phyloP scores from a whole-genome alignment of 768 basidiomycete species.

The Amanita pseudoporphyria region DNA sequence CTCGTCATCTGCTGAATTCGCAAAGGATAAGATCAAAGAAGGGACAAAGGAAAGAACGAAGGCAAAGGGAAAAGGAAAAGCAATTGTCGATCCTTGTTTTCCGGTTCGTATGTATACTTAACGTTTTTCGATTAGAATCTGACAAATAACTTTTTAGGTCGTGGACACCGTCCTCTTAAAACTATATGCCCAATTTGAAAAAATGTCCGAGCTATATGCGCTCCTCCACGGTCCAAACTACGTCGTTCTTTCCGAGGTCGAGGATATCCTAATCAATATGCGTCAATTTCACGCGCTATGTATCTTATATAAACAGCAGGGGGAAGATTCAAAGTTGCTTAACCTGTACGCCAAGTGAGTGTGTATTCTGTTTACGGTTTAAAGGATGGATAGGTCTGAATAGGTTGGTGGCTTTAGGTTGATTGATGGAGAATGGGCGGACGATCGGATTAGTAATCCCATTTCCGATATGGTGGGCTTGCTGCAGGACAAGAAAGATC shows the following conservation, averaged over 20 bases:
- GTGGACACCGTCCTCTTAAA: conserved; percentile 81
- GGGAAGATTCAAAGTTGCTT: conserved; percentile 52
- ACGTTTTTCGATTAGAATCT: not conserved
- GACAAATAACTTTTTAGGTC: conserved; percentile 29
- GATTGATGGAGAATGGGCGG: conserved; percentile 54
- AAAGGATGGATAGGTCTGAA: not conserved
- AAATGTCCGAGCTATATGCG: conserved; percentile 49
- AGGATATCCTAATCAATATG: conserved; percentile 37
- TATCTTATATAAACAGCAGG: conserved; percentile 46
- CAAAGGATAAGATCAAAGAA: conserved; percentile 7
- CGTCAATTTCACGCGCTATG: conserved; percentile 55
- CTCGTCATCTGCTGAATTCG: conserved; percentile 3
- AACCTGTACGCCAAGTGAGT: conserved; percentile 47
- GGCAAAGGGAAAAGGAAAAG: conserved; percentile 14
- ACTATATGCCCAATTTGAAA: conserved; percentile 53
- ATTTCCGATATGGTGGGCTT: conserved; percentile 47
- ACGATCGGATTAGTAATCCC: conserved; percentile 57
- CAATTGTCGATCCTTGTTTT: conserved; percentile 7
- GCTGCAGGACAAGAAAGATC: conserved; percentile 49
- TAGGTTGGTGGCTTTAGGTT: conserved; percentile 26
- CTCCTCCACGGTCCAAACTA: conserved; percentile 47
- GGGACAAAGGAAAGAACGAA: conserved; percentile 10
- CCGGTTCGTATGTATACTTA: not conserved
- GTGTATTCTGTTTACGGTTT: not conserved
- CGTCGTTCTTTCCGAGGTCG: conserved; percentile 53